Base-by-base conservation (phyloP, 1,284 basidiomycete species). In the Rhodotorula mucilaginosa region DNA sequence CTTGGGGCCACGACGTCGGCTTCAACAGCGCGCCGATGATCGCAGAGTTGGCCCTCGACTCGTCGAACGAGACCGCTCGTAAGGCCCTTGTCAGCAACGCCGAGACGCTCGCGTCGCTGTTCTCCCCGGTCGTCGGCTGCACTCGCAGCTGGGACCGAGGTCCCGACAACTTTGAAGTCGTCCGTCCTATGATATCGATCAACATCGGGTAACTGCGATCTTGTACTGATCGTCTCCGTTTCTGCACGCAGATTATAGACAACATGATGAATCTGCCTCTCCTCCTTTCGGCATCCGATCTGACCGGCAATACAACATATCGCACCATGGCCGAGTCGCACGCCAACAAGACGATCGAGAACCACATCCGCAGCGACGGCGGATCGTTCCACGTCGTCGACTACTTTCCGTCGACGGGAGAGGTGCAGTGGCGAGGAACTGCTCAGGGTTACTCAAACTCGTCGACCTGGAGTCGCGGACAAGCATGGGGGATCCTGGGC, bases 401-500 rank as follows among this genome's bases (percentile, higher is more conserved):
- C 68, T 90, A 89, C 80, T 84, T 88, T 75, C 82, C 85, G 10
- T 87, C 84, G 0, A 88, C 87, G 7, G 88, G 88, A 6, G 79
- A 72, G 1, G 88, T 90, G 19, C 85, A 87, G 63, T 79, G 79
- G 56, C 85, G 84, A 74, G 80, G 83, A 62, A 89, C 88, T 0
- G 80, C 83, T 0, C 88, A 90, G 78, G 63, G 68, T 23, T 52
- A 60, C 21, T 65, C 63, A 2, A 65, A 65, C 58, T 48, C 58
- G 4, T 65, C 64, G 78, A 89, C 89, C 16, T 90, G 89, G 89
- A 85, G 86, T 60, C 85, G 89, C 46, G 88, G 88, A 8, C 87
- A 90, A 79, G 85, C 87, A 15, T 89, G 88, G 88, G 88, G 84
- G 13, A 84, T 89, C 48, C 88, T 88, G 76, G 88, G 88, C 0